Evolutionary conservation across 2,329 filamentous ascomycete genomes (phyloP).

Genomic region (Fusarium hainanense): DNA sequence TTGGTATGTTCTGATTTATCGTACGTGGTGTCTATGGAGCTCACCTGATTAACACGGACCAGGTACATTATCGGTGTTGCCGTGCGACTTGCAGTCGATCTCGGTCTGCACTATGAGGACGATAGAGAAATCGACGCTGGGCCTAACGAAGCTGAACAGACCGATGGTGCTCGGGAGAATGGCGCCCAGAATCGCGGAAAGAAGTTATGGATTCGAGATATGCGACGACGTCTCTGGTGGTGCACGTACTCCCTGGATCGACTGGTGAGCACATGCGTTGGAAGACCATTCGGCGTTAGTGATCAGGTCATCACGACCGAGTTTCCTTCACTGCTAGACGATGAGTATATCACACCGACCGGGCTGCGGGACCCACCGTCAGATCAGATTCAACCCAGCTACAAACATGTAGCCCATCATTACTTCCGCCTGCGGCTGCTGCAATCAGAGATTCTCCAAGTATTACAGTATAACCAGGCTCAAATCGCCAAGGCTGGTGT

Average conservation of each 20-base stretch:
- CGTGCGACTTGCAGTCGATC: slow-evolving; percentile 87
- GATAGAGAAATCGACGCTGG: slow-evolving; percentile 71
- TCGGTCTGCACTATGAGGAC: slow-evolving; percentile 93
- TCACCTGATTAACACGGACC: slow-evolving; percentile 26
- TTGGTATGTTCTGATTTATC: slow-evolving; percentile 65
- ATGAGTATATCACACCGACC: slow-evolving; percentile 83
- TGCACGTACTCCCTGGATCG: slow-evolving; percentile 95
- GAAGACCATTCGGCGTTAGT: slow-evolving; percentile 92
- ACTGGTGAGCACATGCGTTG: slow-evolving; percentile 94
- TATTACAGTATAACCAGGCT: slow-evolving; percentile 91
- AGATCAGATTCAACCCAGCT: slow-evolving; percentile 74
- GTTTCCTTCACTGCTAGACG: slow-evolving; percentile 89
- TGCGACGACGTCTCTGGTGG: slow-evolving; percentile 93
- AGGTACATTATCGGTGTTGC: slow-evolving; percentile 95
- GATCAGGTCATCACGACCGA: slow-evolving; percentile 97
- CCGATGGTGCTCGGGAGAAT: slow-evolving; percentile 49
- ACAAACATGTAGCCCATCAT: slow-evolving; percentile 91
- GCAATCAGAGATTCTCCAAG: slow-evolving; percentile 95
- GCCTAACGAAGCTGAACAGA: slow-evolving; percentile 50
- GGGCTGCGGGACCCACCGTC: slow-evolving; percentile 74
- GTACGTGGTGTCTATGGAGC: slow-evolving; percentile 1
- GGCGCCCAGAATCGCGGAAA: slow-evolving; percentile 67
- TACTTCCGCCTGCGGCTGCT: slow-evolving; percentile 90
- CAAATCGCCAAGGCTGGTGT: slow-evolving; percentile 77
- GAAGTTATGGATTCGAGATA: slow-evolving; percentile 85